phyloP scores from a whole-genome alignment of 2,329 filamentous ascomycete species.

The Aspergillus chevalieri region DNA sequence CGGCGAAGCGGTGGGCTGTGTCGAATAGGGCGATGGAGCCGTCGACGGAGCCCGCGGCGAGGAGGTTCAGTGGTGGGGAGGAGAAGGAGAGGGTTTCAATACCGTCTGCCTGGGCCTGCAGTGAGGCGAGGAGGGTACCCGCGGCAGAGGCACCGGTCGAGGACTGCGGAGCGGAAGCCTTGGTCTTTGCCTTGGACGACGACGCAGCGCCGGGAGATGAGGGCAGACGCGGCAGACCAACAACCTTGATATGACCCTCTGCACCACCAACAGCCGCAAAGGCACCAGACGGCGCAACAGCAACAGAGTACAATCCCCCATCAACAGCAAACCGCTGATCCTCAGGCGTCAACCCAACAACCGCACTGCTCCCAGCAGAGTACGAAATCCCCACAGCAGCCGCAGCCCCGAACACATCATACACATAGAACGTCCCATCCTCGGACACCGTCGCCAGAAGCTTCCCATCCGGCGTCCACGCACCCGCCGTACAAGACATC shows the following conservation, averaged over 20 bases:
- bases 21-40: slow-evolving; percentile 79
- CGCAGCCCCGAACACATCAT: slow-evolving; percentile 80
- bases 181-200: slow-evolving; percentile 47
- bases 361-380: slow-evolving; percentile 54
- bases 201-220: slow-evolving; percentile 33
- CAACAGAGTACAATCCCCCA: slow-evolving; percentile 83
- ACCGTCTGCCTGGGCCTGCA: slow-evolving; percentile 72
- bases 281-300: slow-evolving; percentile 69
- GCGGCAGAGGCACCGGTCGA: slow-evolving; percentile 41
- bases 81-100: slow-evolving; percentile 70
- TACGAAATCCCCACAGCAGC: slow-evolving; percentile 57
- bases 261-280: slow-evolving; percentile 84
- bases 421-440: slow-evolving; percentile 82
- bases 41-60: slow-evolving; percentile 60
- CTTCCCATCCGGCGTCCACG: slow-evolving; percentile 83
- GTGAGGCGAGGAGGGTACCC: slow-evolving; percentile 70
- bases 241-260: slow-evolving; percentile 75
- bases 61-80: slow-evolving; percentile 53
- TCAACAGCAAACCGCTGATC: slow-evolving; percentile 91
- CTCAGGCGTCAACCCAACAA: slow-evolving; percentile 68
- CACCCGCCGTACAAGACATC: slow-evolving; percentile 75
- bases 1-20: slow-evolving; percentile 74
- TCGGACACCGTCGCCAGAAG: slow-evolving; percentile 84
- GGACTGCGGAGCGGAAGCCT: slow-evolving; percentile 34
- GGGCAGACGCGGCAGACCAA: slow-evolving; percentile 67